Evolutionary conservation across 768 basidiomycete genomes (phyloP).

Genomic region (Cubamyces lactineus): DNA sequence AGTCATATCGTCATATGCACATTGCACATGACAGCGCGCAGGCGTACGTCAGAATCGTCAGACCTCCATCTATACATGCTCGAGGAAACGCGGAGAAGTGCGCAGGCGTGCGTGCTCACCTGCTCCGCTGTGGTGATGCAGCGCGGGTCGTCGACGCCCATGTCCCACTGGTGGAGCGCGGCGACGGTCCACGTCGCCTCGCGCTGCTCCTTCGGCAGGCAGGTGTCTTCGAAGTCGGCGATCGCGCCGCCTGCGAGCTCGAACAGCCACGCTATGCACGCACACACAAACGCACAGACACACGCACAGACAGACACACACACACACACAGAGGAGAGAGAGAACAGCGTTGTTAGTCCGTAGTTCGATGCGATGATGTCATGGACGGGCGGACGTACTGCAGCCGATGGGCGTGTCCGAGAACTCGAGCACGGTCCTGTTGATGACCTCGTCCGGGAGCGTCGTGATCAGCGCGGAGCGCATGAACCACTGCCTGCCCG

Average conservation of each 20-base stretch:
- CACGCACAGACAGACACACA: too few relatives aligned
- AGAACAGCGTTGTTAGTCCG: too few relatives aligned
- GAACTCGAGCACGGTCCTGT: slow-evolving; percentile 81
- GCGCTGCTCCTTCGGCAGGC: slow-evolving; percentile 77
- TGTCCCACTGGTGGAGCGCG: slow-evolving; percentile 92
- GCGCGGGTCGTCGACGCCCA: slow-evolving; percentile 77
- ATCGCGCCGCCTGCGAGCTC: slow-evolving; percentile 87
- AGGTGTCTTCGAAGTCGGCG: slow-evolving; percentile 69
- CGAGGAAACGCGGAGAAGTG: background rate
- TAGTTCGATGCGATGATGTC: too few relatives aligned
- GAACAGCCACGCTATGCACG: slow-evolving; percentile 79
- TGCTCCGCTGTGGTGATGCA: slow-evolving; percentile 85
- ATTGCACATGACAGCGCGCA: background rate
- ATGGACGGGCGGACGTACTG: slow-evolving; percentile 56
- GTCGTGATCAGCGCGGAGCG: slow-evolving; percentile 83
- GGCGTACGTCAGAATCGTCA: background rate
- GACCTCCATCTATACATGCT: too few relatives aligned
- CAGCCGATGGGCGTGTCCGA: slow-evolving; percentile 86
- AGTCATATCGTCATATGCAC: too few relatives aligned
- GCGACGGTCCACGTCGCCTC: slow-evolving; percentile 84
- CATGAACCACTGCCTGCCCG: slow-evolving; percentile 88
- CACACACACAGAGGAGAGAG: too few relatives aligned
- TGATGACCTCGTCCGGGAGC: slow-evolving; percentile 84
- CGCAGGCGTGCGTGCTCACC: slow-evolving; percentile 46
- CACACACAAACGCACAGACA: background rate